These are phyloP conservation scores for Cladosporium colombiae DNA, from an alignment of 2,329 filamentous ascomycete species.

Conservation along the genomic window DNA sequence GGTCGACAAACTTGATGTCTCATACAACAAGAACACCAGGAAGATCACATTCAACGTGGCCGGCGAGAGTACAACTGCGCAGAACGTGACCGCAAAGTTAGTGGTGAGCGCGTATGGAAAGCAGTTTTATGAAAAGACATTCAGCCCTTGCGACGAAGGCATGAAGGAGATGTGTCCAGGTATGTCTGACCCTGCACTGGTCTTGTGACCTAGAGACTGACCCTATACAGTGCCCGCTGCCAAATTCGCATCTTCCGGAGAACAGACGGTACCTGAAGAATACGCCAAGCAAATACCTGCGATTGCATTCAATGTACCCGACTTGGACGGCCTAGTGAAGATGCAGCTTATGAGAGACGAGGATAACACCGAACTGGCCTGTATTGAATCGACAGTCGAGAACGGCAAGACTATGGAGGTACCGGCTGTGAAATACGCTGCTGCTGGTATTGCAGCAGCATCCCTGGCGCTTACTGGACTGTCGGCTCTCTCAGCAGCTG, in stretches of 20 bases:
- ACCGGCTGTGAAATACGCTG: conserved; percentile 77
- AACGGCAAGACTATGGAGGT: conserved; percentile 84
- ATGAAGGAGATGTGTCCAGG: conserved; percentile 81
- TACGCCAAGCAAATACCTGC: conserved; percentile 76
- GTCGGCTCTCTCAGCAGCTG: conserved; percentile 67
- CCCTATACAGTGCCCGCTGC: conserved; percentile 65
- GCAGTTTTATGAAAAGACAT: conserved; percentile 73
- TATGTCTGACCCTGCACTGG: conserved; percentile 44
- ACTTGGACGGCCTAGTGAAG: conserved; percentile 83
- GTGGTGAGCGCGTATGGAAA: conserved; percentile 82
- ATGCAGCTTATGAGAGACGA: conserved; percentile 70
- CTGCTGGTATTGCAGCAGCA: conserved; percentile 80
- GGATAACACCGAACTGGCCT: conserved; percentile 64
- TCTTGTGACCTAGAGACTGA: conserved; percentile 19
- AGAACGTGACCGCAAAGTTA: conserved; percentile 78
- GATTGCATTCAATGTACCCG: conserved; percentile 88
- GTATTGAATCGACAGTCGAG: conserved; percentile 75
- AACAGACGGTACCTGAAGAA: conserved; percentile 68
- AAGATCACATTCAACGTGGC: conserved; percentile 78
- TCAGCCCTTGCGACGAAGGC: conserved; percentile 74
- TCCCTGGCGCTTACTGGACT: conserved; percentile 62
- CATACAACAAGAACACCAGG: conserved; percentile 74
- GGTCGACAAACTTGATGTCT: conserved; percentile 73
- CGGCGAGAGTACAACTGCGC: conserved; percentile 69
- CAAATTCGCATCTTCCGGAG: conserved; percentile 70